Evolutionary conservation across 2,329 filamentous ascomycete species (phyloP), one percentile per base, ranked within the genome.

Genomic region (Stachybotrys echinatus): DNA sequence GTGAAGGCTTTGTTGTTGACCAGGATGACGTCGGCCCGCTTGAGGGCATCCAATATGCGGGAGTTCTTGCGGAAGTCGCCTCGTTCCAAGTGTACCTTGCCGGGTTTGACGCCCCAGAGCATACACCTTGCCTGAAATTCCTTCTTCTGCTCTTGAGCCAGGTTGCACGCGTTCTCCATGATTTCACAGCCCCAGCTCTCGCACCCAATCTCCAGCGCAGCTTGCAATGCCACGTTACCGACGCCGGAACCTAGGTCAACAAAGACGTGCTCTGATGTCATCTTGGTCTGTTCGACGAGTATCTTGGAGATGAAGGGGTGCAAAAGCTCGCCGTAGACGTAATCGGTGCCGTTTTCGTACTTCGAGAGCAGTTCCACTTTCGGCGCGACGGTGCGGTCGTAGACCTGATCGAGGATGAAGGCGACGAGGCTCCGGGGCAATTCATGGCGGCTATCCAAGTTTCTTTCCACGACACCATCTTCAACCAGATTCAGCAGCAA

Each of bases 1-100:
- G 87, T 92, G 69, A 99, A 99, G 3, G 91, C 94, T 70, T 97
- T 92, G 71, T 99, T 99, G 74, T 99, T 99, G 60, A 97, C 92
- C 22, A 99, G 80, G 18, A 99, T 83, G n/a, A 97, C 92, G 65
- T 99, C 94, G 2, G 94, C 92, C 49, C 85, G 83, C 66, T 87
- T 86, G 46, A 99, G 77, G 7, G 85, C 85, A 21, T 83, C 78
- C 52, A 85, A 77, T 45, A 96, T 89, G 51, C 77, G 76, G 17
- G 79, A 66, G 57, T 87, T 88, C 55, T 84, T 82, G 10, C 91
- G 82, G 62, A 99, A 96, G 64, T 96, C 89, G 51, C 90, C 94
- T 42, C 85, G 76, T 54, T 92, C 81, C 6, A 99, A 81, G 53
- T 84, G 80, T n/a, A 94, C 88, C 52, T 81, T 76, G 53, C 94